Evolutionary conservation across 345 rosid species (phyloP), one percentile per base, ranked within the genome.

Genomic region (Raphanus sativus): DNA sequence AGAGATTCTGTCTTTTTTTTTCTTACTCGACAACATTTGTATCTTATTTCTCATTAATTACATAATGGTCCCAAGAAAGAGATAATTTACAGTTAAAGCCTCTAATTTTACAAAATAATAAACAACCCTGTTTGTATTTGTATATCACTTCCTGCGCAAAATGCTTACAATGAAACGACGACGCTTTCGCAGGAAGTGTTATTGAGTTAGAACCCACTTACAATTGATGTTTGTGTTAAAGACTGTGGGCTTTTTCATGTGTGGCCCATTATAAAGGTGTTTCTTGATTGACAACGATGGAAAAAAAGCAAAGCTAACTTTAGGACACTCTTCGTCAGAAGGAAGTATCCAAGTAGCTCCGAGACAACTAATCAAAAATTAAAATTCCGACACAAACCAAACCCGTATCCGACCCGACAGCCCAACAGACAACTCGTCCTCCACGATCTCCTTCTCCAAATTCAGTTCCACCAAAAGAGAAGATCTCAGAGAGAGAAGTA

Each of bases 361-460:
- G 65, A n/a, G n/a, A 69, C 56, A 17, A 32, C 71, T 6, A 62
- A 74, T 55, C 40, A 40, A 54, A 59, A 55, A n/a, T n/a, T n/a
- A n/a, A n/a, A n/a, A 61, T 29, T 54, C 52, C 45, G 13, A 69
- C 64, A 30, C 38, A 29, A 25, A 45, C 2, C n/a, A 30, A 29
- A 33, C 29, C 45, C 62, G 62, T 67, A 64, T 33, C 79, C 75
- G 79, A 80, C 79, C 72, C 82, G 70, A 15, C 0, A 74, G 8
- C 75, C 21, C 21, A 66, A 26, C 71, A 70, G 82, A 62, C 82
- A 61, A 80, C 72, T 80, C 83, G 48, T 68, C 61, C 62, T 38
- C 79, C 67, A 65, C 83, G 79, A 80, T 80, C 76, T 21, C 58
- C 3, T 32, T 56, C 75, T 75, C 76, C 78, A 74, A 16, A 68